Conservation (phyloP, 106 monocot species). For the Xerophyta viscosa region DNA sequence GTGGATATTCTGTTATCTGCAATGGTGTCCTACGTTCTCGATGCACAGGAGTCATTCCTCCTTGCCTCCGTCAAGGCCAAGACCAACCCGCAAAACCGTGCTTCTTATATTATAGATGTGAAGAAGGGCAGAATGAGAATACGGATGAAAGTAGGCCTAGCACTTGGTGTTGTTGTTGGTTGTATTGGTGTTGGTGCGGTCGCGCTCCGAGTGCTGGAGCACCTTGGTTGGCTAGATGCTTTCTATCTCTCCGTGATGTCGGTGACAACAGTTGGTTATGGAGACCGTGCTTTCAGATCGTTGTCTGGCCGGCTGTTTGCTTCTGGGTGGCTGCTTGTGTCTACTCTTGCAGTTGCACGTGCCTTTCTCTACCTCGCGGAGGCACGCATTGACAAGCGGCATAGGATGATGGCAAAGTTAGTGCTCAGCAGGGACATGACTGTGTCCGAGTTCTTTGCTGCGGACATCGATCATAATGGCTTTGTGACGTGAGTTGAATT, state of each 20-base stretch:
- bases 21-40: constrained; percentile 79
- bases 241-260: constrained; percentile 92
- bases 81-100: neutral
- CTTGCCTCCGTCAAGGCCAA: constrained; percentile 22
- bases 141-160: constrained; percentile 63
- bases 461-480: constrained; percentile 79
- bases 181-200: constrained; percentile 56
- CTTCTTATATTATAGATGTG: constrained; percentile 54
- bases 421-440: constrained; percentile 68
- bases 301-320: constrained; percentile 74
- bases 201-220: constrained; percentile 50
- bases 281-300: constrained; percentile 67
- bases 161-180: constrained; percentile 52
- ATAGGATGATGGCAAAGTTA: constrained; percentile 67
- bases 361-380: constrained; percentile 83
- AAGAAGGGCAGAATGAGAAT: constrained; percentile 92
- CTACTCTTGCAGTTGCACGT: constrained; percentile 74
- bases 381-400: constrained; percentile 81
- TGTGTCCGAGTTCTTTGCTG: constrained; percentile 69
- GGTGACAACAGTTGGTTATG: constrained; percentile 89
- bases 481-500: constrained; percentile 55
- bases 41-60: constrained; percentile 64
- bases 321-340: constrained; percentile 65
- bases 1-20: constrained; percentile 77
- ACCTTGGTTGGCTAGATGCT: constrained; percentile 57